Evolutionary conservation across 2,329 filamentous ascomycete genomes (phyloP), one percentile per base, ranked within the genome.

Genomic region (Aspergillus tamarii): DNA sequence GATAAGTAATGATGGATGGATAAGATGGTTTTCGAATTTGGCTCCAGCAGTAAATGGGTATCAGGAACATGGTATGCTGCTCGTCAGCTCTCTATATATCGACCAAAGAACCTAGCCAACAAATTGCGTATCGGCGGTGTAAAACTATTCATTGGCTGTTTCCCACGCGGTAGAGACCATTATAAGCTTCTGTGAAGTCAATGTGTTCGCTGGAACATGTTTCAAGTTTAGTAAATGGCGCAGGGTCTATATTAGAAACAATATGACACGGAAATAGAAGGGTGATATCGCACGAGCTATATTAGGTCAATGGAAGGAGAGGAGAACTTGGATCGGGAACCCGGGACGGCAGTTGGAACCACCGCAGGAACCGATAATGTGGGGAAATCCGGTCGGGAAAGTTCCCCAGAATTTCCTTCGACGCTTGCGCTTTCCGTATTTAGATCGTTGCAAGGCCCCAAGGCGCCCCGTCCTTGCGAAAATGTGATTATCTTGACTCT

Each of bases 321-420:
- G 7, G 8, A 41, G 39, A n/a, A 19, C n/a, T 41, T 8, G n/a
- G 23, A 48, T 28, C 14, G 21, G 45, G 3, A 48, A 50, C 46
- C 46, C 46, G 26, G 26, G 7, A 50, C 46, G 46, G 46, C 46
- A 50, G 46, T 30, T 50, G 23, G 46, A 50, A 50, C 23, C 46
- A 11, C 46, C 16, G 16, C 3, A 19, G 16, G 39, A 41, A 41
- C 39, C 39, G 39, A 41, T 41, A 41, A 50, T 50, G 46, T 50
- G 46, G 46, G 46, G 46, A 50, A 50, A 26, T 28, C 45, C 81
- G 76, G 81, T 50, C 46, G 23, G 46, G 46, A 30, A 50, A 48
- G 14, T 21, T 48, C 21, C 21, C 23, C 23, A 26, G 12, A 21
- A 26, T 26, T 8, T 28, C 43, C 43, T 21, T 19, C 5, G 26